These are phyloP conservation scores for Cephaloascus albidus DNA, from an alignment of 805 yeast genomes.

Conservation along the genomic window DNA sequence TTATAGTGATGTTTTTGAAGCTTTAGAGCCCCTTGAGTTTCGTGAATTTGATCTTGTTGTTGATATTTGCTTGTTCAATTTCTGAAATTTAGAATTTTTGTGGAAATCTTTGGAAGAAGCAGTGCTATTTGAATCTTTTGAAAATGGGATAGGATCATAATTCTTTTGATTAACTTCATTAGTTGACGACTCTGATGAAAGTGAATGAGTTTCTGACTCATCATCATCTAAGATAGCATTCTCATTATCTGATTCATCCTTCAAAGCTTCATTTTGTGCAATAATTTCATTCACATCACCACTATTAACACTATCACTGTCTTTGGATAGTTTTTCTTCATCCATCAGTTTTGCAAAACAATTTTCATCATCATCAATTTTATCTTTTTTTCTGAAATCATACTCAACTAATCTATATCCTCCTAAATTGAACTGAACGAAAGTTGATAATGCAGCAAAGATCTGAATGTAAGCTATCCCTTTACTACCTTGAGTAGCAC, in stretches of 20 bases:
- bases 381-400: conserved; percentile 45
- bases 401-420: conserved; percentile 58
- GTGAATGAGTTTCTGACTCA: neutral
- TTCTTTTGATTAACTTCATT: neutral
- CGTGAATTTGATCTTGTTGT: neutral
- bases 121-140: neutral
- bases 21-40: neutral
- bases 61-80: neutral
- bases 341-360: neutral
- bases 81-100: neutral
- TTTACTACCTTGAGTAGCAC: conserved; percentile 24
- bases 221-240: conserved; percentile 2
- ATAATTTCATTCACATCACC: conserved; percentile 3
- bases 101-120: too few species aligned
- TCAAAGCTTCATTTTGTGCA: neutral
- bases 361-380: conserved; percentile 6
- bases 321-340: conserved; percentile 5
- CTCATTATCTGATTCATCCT: conserved; percentile 1
- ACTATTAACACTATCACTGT: conserved; percentile 10
- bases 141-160: neutral
- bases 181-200: neutral
- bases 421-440: conserved; percentile 60
- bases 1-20: neutral
- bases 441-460: conserved; percentile 42
- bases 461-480: conserved; percentile 53